These are phyloP conservation scores for Suhomyces kilbournensis DNA, from an alignment of 805 yeast genomes.

Conservation along the genomic window DNA sequence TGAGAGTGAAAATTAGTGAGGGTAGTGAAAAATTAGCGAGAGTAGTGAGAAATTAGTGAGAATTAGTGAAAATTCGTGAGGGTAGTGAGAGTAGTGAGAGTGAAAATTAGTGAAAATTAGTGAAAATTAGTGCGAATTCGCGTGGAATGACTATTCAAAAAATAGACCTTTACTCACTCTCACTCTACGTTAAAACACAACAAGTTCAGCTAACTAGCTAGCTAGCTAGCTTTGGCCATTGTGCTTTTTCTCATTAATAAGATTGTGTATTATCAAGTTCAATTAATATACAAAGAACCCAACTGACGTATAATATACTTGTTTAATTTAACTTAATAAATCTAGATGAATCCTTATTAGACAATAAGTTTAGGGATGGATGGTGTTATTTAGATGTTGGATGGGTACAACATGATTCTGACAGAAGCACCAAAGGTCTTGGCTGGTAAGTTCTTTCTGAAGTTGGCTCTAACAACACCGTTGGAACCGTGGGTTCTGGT, in stretches of 20 bases:
- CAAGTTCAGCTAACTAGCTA: too few relatives aligned
- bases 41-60: too few relatives aligned
- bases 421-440: constrained; percentile 99
- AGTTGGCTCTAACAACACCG: constrained; percentile 98
- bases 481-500: constrained; percentile 98
- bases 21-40: too few relatives aligned
- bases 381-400: constrained; percentile 76
- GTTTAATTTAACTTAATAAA: constrained; percentile 4
- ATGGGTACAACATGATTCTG: constrained; percentile 99
- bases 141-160: too few relatives aligned
- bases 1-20: background rate
- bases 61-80: too few relatives aligned
- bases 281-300: constrained; percentile 6
- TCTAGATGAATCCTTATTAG: constrained; percentile 1
- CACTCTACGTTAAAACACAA: too few relatives aligned
- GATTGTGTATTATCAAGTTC: constrained; percentile 7
- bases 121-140: too few relatives aligned
- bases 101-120: too few relatives aligned
- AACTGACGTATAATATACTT: constrained; percentile 4
- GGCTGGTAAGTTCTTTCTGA: constrained; percentile 98
- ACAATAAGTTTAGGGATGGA: constrained; percentile 1
- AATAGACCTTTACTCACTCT: too few relatives aligned
- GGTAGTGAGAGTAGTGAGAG: too few relatives aligned
- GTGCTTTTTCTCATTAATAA: constrained; percentile 1
- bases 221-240: too few relatives aligned